Conservation (phyloP, 306 rosid species). For the Pachyrhizus erosus region DNA sequence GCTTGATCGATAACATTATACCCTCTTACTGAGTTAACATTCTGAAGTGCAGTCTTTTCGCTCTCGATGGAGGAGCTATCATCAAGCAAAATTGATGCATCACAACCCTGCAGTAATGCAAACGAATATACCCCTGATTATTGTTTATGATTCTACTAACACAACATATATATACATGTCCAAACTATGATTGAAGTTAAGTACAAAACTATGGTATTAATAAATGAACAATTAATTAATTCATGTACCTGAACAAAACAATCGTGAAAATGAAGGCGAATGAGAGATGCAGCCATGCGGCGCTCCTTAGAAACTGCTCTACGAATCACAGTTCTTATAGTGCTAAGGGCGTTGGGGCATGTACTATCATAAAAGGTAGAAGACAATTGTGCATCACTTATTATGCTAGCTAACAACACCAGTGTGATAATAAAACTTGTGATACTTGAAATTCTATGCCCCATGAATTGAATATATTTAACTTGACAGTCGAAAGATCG, state of each 20-base stretch:
- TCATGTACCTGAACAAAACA: slow-evolving; percentile 50
- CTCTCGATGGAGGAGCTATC: slow-evolving; percentile 42
- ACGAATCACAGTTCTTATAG: slow-evolving; percentile 49
- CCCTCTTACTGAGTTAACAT: slow-evolving; percentile 51
- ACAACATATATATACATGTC: no score
- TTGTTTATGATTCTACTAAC: neutral
- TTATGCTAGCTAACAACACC: slow-evolving; percentile 23
- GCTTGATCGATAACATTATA: slow-evolving; percentile 58
- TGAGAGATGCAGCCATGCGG: slow-evolving; percentile 53
- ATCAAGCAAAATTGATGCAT: slow-evolving; percentile 57
- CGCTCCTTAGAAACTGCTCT: slow-evolving; percentile 51
- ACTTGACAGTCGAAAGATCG: no score
- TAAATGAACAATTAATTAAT: neutral
- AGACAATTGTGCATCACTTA: slow-evolving; percentile 59
- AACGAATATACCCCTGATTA: neutral
- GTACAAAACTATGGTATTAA: no score
- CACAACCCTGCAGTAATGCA: slow-evolving; percentile 61
- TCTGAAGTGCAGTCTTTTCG: slow-evolving; percentile 54
- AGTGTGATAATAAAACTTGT: slow-evolving; percentile 30
- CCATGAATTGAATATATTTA: no score
- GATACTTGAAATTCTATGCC: neutral
- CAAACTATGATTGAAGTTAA: no score
- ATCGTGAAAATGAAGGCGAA: slow-evolving; percentile 53
- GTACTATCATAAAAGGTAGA: slow-evolving; percentile 54
- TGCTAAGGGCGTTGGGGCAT: slow-evolving; percentile 65